Evolutionary conservation across 73 alveolate genomes (phyloP), one percentile per base, ranked within the genome.

Genomic region (Loxodes magnus): DNA sequence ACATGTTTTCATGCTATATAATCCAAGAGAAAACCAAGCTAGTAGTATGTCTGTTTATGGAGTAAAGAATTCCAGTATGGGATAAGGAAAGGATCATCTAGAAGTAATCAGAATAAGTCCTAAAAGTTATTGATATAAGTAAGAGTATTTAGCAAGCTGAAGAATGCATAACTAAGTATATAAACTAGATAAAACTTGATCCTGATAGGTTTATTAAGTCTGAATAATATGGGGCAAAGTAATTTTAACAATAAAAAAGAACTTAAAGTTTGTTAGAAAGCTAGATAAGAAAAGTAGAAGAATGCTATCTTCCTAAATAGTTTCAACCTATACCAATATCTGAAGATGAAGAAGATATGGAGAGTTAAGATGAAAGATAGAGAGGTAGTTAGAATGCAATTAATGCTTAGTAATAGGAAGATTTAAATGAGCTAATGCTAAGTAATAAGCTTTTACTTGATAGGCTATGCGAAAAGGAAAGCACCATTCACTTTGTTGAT

Each of bases 401-500:
- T 12, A 33, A 33, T 12, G 1, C 10, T 16, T 16, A 33, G 14
- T 33, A 0, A 16, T n/a, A n/a, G n/a, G n/a, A n/a, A n/a, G n/a
- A n/a, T n/a, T n/a, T n/a, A n/a, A n/a, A n/a, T n/a, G n/a, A n/a
- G n/a, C n/a, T n/a, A n/a, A n/a, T n/a, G n/a, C n/a, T n/a, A n/a
- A n/a, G n/a, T 2, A 37, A 46, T 10, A n/a, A 22, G 27, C 9
- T 7, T 10, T 9, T 46, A 7, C 16, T 46, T 10, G n/a, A 19
- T 5, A 46, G 17, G 39, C 2, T 46, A 2, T 17, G 43, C 9
- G 39, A n/a, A 12, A 23, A 9, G 5, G 59, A 46, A 21, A 25
- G 20, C 26, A 9, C 43, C 17, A 9, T 7, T n/a, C 23, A 46
- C 27, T 33, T 69, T 0, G 67, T 69, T 12, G 63, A 62, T 28